A percentile compares a stretch with the other conserved stretches of the same genome.
Evolutionary conservation across 805 yeast species (phyloP).

Genomic region (Wickerhamomyces subpelliculosus): DNA sequence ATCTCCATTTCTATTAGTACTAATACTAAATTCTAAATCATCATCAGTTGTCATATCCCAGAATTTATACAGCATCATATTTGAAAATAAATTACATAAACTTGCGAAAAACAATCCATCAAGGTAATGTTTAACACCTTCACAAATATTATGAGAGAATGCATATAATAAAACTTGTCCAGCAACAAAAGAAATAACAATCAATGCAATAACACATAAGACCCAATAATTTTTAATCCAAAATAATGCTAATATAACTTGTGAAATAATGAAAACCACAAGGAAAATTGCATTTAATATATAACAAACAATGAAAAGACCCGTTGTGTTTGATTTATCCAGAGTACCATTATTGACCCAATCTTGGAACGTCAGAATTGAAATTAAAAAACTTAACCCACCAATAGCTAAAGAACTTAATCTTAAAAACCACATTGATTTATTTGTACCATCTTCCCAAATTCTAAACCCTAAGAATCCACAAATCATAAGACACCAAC

Average conservation of each 20-base stretch:
- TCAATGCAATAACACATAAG: constrained; percentile 71
- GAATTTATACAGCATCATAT: constrained; percentile 93
- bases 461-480: constrained; percentile 82
- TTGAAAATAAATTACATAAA: constrained; percentile 67
- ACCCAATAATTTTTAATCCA: constrained; percentile 83
- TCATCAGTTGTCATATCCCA: constrained; percentile 97
- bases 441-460: constrained; percentile 89
- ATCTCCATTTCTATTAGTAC: constrained; percentile 37
- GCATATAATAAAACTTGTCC: constrained; percentile 79
- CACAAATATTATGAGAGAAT: constrained; percentile 61
- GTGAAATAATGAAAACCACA: constrained; percentile 56
- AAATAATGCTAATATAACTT: constrained; percentile 56
- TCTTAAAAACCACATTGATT: constrained; percentile 53
- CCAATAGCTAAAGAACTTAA: constrained; percentile 50
- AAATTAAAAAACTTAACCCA: constrained; percentile 55
- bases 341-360: constrained; percentile 42
- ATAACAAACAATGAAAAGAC: constrained; percentile 64
- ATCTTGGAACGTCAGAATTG: constrained; percentile 67
- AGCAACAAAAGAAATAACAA: constrained; percentile 63
- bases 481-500: constrained; percentile 60
- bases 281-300: constrained; percentile 64
- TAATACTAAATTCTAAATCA: constrained; percentile 86
- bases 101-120: constrained; percentile 89
- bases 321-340: constrained; percentile 49
- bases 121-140: constrained; percentile 70